Conservation (phyloP, 2,329 filamentous ascomycete genomes). For the Aspergillus ochraceoroseus region DNA sequence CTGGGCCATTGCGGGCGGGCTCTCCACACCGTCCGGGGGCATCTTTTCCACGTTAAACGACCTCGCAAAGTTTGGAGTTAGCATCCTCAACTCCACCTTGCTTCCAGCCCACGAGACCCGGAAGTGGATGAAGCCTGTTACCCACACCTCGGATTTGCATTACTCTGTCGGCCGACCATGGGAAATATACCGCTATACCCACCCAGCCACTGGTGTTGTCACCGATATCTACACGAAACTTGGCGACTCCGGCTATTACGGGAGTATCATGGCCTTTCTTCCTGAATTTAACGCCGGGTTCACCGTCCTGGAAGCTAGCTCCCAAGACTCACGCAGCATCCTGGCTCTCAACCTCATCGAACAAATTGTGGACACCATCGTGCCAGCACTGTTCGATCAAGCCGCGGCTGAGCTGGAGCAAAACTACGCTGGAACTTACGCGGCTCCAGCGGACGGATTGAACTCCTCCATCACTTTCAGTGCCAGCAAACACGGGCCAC, state of each 20-base stretch:
- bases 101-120: constrained; percentile 34
- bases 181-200: constrained; percentile 41
- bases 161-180: constrained; percentile 40
- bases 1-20: constrained; percentile 9
- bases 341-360: constrained; percentile 22
- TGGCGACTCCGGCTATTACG: constrained; percentile 41
- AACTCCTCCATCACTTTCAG: constrained; percentile 28
- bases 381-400: constrained; percentile 32
- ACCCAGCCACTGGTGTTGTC: constrained; percentile 21
- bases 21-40: constrained; percentile 17
- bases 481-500: constrained; percentile 2
- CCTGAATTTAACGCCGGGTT: constrained; percentile 46
- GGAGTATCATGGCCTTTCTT: constrained; percentile 38
- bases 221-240: constrained; percentile 41
- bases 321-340: not conserved
- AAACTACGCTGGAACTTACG: constrained; percentile 31
- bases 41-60: constrained; percentile 38
- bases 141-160: constrained; percentile 39
- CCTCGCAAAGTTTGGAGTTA: constrained; percentile 32
- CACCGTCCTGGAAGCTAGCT: constrained; percentile 35
- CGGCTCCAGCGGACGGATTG: constrained; percentile 17
- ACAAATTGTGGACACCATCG: constrained; percentile 25
- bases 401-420: constrained; percentile 27
- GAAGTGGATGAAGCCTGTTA: constrained; percentile 42
- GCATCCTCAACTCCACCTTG: constrained; percentile 34